Evolutionary conservation across 1,139 yeast genomes (phyloP), one percentile per base, ranked within the genome.

Genomic region (Neolecta irregularis): DNA sequence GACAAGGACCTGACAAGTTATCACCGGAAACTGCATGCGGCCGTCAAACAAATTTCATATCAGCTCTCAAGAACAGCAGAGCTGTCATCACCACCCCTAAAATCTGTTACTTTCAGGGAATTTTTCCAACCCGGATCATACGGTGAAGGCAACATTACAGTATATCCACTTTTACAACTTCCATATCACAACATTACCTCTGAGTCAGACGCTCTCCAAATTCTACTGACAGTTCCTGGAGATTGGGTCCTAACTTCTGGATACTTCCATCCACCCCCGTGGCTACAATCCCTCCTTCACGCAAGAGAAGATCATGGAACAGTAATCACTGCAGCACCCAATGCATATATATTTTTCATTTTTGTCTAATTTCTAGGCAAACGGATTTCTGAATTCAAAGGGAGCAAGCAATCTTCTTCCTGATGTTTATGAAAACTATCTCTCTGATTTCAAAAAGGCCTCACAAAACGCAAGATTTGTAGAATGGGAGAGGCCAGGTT

Each of bases 201-300:
- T 1, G 74, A 73, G 41, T 7, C 63, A 35, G 44, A 38, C 16
- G 1, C 60, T 79, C 13, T 59, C 77, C 33, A 59, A 75, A 26
- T 54, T 9, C 12, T 77, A 5, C 60, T 78, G 34, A 65, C 80
- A 3, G 66, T 66, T 49, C 52, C 59, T 18, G 67, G 74, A 35
- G 65, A 65, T 40, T 88, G 94, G 93, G 69, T 80, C 49, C 75
- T 88, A 48, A 91, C 98, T 0, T 95, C 98, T 0, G 99, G 99
- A 1, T 88, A 88, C 54, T 91, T 88, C 61, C 91, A 88, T 53
- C 76, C 88, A 70, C 69, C 76, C 34, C 81, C 93, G 0, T 72
- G 72, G 32, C 75, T 79, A 41, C 72, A 71, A 48, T 57, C 62
- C n/a, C 62, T 67, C 30, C 61, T 88, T 32, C 54, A 81, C 26